Base-by-base conservation (phyloP, 2,329 filamentous ascomycete genomes). In the Epichloe baconii region DNA sequence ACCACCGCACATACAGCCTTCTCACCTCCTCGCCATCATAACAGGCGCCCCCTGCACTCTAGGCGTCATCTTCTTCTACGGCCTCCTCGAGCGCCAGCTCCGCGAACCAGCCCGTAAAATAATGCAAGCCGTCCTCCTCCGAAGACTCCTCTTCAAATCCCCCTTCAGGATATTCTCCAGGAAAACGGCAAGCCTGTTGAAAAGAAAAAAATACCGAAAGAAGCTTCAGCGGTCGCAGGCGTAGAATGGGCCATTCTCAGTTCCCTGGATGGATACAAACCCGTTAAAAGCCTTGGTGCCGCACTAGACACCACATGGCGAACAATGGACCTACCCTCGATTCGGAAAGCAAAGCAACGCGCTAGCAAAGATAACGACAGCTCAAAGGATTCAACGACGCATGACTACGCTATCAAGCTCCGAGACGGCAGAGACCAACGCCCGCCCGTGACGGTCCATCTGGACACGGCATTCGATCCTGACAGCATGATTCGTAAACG, bases 1-100 rank as follows among this genome's bases (percentile, higher is more conserved):
- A 69, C 52, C 48, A 55, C 5, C 43, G 59, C 14, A 68, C 67
- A 0, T 73, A 70, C 56, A 54, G 64, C 37, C 54, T 62, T 12
- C 65, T 77, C 45, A 67, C 72, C 52, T 53, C 59, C 58, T 72
- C 23, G 66, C 68, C 14, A 62, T 67, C 54, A 54, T 50, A 17
- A 55, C 62, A 3, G 62, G 61, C 40, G 62, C 66, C 19, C 57
- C 63, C 10, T 56, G 59, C 48, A 58, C 62, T 21, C 58, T 69
- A 1, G 64, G 62, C 38, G 59, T 60, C 36, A 42, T 63, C 17
- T 60, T 66, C 51, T 66, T 68, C 52, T 63, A 69, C 54, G 66
- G 57, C 35, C 56, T 62, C 19, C 56, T 66, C 5, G 52, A 58
- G 23, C 64, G 64, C 52, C 61, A 60, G 37, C 58, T 68, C n/a